phyloP scores from a whole-genome alignment of 2,329 filamentous ascomycete genomes.

The Lasiodiplodia gonubiensis region DNA sequence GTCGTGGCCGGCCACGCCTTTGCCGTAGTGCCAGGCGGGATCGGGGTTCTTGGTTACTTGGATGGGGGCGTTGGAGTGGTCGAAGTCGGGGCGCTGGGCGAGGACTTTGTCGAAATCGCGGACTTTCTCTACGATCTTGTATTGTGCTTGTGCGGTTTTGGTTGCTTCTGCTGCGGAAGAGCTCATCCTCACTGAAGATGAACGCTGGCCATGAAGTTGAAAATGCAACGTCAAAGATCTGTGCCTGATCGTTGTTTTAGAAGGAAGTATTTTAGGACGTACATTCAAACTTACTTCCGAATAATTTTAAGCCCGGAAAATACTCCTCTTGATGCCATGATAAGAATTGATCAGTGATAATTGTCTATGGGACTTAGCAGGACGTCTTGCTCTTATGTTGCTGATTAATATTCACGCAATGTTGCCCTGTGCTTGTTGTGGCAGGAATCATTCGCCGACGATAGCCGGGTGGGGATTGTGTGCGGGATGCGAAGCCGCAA shows the following conservation, averaged over 20 bases:
- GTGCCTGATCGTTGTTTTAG: neutral
- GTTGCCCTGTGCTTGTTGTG: no score
- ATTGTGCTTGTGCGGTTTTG: neutral
- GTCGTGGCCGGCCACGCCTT: conserved; percentile 18
- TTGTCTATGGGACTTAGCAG: no score
- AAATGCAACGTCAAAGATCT: no score
- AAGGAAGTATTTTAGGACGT: neutral
- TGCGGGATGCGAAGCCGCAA: no score
- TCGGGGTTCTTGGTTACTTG: conserved; percentile 31
- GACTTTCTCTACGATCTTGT: neutral
- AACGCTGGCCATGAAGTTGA: neutral
- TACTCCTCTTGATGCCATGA: no score
- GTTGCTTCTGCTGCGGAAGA: neutral
- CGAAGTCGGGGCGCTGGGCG: conserved; percentile 30
- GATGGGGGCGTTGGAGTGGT: conserved; percentile 26
- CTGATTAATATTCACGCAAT: no score
- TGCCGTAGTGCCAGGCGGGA: conserved; percentile 31
- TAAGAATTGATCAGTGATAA: no score
- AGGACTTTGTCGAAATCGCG: neutral
- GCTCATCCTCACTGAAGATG: neutral
- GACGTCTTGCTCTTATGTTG: no score
- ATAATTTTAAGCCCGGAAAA: no score
- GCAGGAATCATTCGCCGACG: no score
- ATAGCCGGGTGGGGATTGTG: no score
- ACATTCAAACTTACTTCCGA: neutral